Evolutionary conservation across 139 green algal genomes (phyloP).

Genomic region (Dunaliella sp.): DNA sequence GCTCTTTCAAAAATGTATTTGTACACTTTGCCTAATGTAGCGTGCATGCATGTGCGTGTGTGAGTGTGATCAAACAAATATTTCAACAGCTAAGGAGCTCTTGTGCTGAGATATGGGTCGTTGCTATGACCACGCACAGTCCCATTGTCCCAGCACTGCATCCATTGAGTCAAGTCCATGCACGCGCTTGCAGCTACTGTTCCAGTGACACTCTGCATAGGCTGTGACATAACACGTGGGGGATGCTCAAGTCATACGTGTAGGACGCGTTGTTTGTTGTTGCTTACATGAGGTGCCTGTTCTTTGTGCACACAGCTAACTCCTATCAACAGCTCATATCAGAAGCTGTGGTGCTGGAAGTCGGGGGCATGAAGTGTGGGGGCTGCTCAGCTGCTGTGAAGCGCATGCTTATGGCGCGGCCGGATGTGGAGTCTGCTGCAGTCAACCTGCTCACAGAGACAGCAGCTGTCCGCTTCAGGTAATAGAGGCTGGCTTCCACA

Average conservation of each 20-base stretch:
- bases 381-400: constrained; percentile 80
- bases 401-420: constrained; percentile 59
- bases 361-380: constrained; percentile 87
- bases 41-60: not conserved
- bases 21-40: too few species aligned
- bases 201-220: not conserved
- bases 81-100: not conserved
- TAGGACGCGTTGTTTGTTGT: too few species aligned
- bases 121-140: not conserved
- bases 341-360: constrained; percentile 46
- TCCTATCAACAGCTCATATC: not conserved
- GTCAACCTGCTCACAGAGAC: constrained; percentile 79
- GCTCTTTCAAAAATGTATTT: too few species aligned
- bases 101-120: too few species aligned
- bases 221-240: not conserved
- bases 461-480: constrained; percentile 62
- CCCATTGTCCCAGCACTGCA: not conserved
- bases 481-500: too few species aligned
- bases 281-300: not conserved
- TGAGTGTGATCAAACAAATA: not conserved
- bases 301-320: not conserved
- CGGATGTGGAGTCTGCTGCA: constrained; percentile 57
- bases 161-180: not conserved
- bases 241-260: too few species aligned
- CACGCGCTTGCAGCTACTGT: not conserved